Evolutionary conservation across 1,284 basidiomycete genomes (phyloP), one percentile per base, ranked within the genome.

Genomic region (Microbotryomycetes sp.): DNA sequence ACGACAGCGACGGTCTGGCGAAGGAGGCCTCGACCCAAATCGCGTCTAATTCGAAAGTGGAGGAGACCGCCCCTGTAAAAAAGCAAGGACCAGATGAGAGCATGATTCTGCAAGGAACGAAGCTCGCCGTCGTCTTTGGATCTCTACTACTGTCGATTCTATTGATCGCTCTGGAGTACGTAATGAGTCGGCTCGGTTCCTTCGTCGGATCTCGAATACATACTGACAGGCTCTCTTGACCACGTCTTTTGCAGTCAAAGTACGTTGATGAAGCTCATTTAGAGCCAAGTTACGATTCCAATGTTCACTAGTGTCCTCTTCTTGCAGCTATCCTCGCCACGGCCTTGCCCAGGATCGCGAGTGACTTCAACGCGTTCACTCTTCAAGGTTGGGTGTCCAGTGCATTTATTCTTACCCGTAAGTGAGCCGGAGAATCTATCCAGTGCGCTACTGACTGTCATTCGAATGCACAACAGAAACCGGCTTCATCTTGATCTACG

Each of bases 341-440:
- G 7, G 75, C 76, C 36, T 77, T 76, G 26, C 76, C 74, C 4
- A 29, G 52, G 28, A 78, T 79, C 59, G 76, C 77, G 0, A 79
- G 77, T 22, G 70, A 73, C 45, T 82, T 81, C 68, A 71, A 79
- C 65, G 75, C 79, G 0, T 76, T 81, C 26, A 73, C 74, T 32
- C 60, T 77, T 62, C 72, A 79, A 6, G 74, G 77, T 1, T 79
- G 78, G 78, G 71, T 78, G 9, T 61, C 62, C 7, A 78, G 76
- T 0, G 76, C 77, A 15, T 81, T 80, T 70, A 79, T 80, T 70
- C 69, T 79, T 19, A 74, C 77, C 32, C 56, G 56, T 50, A 52
- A n/a, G 58, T 54, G n/a, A 16, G 25, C 22, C 25, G 15, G 4
- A 15, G 31, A 19, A 25, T 26, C 9, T 30, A 42, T n/a, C n/a